Evolutionary conservation across 2,329 filamentous ascomycete genomes (phyloP), one percentile per base, ranked within the genome.

Genomic region (Xylariales sp.): DNA sequence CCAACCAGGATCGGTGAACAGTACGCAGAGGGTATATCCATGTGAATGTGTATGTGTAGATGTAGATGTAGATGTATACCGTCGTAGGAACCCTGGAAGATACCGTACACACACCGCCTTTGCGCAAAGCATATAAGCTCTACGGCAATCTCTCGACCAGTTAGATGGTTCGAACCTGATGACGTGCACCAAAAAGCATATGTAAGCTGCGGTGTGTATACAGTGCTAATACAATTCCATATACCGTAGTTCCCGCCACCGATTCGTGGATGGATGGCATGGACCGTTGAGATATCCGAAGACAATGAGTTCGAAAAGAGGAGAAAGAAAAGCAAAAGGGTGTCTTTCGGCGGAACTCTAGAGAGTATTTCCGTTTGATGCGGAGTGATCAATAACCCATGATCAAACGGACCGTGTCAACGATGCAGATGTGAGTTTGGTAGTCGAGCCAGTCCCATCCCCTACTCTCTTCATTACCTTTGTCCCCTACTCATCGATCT

Each of bases 191-290:
- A 55, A 32, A 48, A 16, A 30, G 56, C 23, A 30, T n/a, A 39
- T 55, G 41, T 41, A 67, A 64, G 45, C 64, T 67, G 64, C 64
- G 67, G 67, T 69, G 67, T 64, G 53, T 48, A 32, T 36, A 49
- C 41, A 16, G 28, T 46, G 53, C 12, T 12, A 41, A 41, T 3
- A 12, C 39, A 14, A 41, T 2, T 12, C 5, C 1, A 14, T 41
- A 14, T 14, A 41, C 39, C 14, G 39, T 41, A 30, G 16, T 45
- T 56, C n/a, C 10, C 16, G 28, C 57, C n/a, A 62, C 14, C 16
- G 18, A 34, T n/a, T 45, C 6, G 30, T 6, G 16, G 43, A 50
- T 43, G 39, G 28, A 30, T 41, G 7, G 28, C n/a, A 23, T 60
- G 3, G 30, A 34, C 12, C 23, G 8, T 32, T 16, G n/a, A 54